phyloP scores from a whole-genome alignment of 1,284 basidiomycete genomes.

The Leccinum holopus region DNA sequence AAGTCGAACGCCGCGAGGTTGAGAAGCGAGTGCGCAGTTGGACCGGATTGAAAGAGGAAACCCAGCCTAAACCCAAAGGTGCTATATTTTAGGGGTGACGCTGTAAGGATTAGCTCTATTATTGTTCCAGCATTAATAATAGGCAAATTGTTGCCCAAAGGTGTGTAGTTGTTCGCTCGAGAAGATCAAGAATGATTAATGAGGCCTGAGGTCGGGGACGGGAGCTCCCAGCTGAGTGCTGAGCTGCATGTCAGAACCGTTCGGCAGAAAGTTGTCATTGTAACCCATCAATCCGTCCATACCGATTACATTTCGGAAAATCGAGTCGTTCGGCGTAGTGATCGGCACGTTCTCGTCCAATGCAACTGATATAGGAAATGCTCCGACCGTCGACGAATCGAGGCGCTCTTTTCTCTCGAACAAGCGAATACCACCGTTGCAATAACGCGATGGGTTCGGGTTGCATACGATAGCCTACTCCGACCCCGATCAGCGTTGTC shows the following conservation, averaged over 20 bases:
- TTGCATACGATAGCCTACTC: slow-evolving; percentile 62
- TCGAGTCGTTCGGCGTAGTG: slow-evolving; percentile 15
- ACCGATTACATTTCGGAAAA: slow-evolving; percentile 8
- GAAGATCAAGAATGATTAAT: no score
- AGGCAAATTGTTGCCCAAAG: no score
- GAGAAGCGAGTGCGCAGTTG: no score
- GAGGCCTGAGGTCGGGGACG: no score
- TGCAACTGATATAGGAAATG: slow-evolving; percentile 21
- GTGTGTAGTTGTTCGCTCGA: no score
- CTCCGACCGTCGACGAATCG: slow-evolving; percentile 36
- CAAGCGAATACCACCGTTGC: slow-evolving; percentile 87
- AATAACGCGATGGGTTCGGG: slow-evolving; percentile 69
- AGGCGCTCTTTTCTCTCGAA: slow-evolving; percentile 84
- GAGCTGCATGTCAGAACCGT: slow-evolving; percentile 1
- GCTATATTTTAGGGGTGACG: no score
- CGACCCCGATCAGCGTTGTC: not conserved
- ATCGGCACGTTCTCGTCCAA: slow-evolving; percentile 26
- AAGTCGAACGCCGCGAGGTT: no score
- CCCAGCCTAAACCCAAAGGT: no score
- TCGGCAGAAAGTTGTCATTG: slow-evolving; percentile 17
- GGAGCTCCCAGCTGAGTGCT: no score
- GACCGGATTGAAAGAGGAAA: no score
- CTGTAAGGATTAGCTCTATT: no score
- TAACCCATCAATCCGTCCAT: slow-evolving; percentile 20
- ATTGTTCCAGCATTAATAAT: no score